Evolutionary conservation across 169 alveolate genomes (phyloP), one percentile per base, ranked within the genome.

Genomic region (Cryptosporidium parvum): DNA sequence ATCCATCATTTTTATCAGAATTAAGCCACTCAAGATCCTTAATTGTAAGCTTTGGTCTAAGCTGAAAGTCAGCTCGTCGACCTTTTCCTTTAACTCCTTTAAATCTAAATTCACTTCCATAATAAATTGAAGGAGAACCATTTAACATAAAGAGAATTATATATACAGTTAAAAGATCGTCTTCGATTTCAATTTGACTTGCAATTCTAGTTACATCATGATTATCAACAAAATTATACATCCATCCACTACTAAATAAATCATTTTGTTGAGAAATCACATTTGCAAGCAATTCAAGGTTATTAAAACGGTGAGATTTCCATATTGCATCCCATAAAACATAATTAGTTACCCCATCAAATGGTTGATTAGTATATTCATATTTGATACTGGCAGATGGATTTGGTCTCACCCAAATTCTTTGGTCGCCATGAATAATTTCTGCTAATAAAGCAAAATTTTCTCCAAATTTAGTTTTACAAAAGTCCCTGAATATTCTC

Each of bases 121-220:
- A 80, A 42, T 80, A 80, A 29, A 45, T 80, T 33, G 89, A 80
- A 5, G 89, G 89, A 12, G 89, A 80, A 0, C 89, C 89, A 16
- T 12, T 61, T 21, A 80, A 5, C 16, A 75, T 80, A 26, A 62
- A 80, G 62, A 80, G 67, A 8, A 80, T 7, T n/a, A 80, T 80
- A 45, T 35, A 42, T 26, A 80, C 65, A n/a, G 89, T 80, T 26
- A 31, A 16, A 12, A 80, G 75, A n/a, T 80, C 52, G 12, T 59
- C 89, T 29, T 80, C 80, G 0, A 9, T 65, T 2, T 39, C 33
- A 12, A 80, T 26, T 31, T 80, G 89, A 21, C 80, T 62, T 39
- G 89, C 61, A n/a, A 80, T 80, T 80, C 89, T 80, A 3, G 80
- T 80, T 23, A 80, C 89, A 44, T 80, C 89, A 23, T 80, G 89